Conservation (phyloP, 2,329 filamentous ascomycete species). For the Pseudogymnoascus sp. region DNA sequence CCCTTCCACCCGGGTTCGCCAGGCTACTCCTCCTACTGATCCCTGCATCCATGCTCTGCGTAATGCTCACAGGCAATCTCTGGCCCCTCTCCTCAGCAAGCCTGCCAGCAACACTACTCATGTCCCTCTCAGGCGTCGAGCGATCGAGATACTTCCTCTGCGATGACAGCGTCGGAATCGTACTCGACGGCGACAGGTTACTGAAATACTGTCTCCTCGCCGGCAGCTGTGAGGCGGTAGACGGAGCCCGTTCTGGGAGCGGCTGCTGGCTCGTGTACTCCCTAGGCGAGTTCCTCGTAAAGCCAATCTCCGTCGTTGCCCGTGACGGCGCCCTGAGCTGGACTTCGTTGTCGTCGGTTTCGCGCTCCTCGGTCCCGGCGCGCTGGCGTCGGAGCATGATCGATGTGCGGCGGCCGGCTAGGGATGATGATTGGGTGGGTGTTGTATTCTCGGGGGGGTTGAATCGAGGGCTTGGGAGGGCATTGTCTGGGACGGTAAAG, state of each 20-base stretch:
- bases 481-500: constrained; percentile 23
- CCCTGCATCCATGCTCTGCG: constrained; percentile 6
- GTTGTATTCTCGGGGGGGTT: constrained; percentile 24
- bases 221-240: constrained; percentile 39
- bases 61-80: constrained; percentile 37
- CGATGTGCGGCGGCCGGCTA: constrained; percentile 48
- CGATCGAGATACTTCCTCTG: constrained; percentile 44
- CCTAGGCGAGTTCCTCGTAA: constrained; percentile 29
- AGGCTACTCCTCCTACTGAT: constrained; percentile 3
- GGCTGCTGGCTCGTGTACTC: constrained; percentile 34
- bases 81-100: constrained; percentile 35
- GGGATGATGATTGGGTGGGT: constrained; percentile 38
- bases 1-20: neutral
- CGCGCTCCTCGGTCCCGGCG: constrained; percentile 25
- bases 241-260: constrained; percentile 29
- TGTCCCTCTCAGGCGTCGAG: constrained; percentile 34
- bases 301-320: constrained; percentile 47
- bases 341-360: constrained; percentile 40
- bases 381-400: constrained; percentile 36
- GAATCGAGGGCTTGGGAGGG: constrained; percentile 26
- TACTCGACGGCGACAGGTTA: constrained; percentile 33
- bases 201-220: constrained; percentile 46
- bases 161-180: constrained; percentile 30
- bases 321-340: constrained; percentile 50
- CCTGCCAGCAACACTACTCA: constrained; percentile 30